Percentiles rank a stretch among this genome's conserved stretches.
Evolutionary conservation across 1,139 yeast genomes (phyloP).

Genomic region (Yamadazyma conglobata): DNA sequence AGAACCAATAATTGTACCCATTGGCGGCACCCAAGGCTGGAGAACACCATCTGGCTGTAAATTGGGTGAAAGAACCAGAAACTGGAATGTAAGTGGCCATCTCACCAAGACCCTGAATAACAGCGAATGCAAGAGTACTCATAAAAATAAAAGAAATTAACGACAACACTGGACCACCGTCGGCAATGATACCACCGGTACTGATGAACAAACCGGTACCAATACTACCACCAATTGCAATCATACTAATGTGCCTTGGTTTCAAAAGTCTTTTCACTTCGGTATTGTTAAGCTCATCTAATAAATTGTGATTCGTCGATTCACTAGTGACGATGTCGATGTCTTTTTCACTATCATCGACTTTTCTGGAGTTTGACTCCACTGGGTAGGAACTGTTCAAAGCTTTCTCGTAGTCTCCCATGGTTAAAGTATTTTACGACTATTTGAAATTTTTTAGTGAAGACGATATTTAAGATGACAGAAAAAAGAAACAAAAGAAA

Average conservation of each 20-base stretch:
- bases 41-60: conserved; percentile 58
- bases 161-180: conserved; percentile 73
- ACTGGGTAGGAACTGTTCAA: conserved; percentile 3
- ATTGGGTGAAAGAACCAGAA: conserved; percentile 59
- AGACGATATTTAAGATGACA: too few relatives aligned
- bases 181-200: conserved; percentile 50
- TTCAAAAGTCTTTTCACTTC: conserved; percentile 41
- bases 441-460: too few relatives aligned
- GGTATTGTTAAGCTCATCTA: conserved; percentile 9
- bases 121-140: conserved; percentile 61
- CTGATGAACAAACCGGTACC: conserved; percentile 66
- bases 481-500: background rate
- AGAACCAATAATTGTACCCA: conserved; percentile 84
- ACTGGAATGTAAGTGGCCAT: conserved; percentile 74
- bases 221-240: conserved; percentile 62
- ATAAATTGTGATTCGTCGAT: conserved; percentile 12
- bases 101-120: conserved; percentile 71
- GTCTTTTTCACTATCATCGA: conserved; percentile 12
- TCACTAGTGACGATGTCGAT: conserved; percentile 11
- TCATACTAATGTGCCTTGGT: conserved; percentile 68
- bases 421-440: too few relatives aligned
- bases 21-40: conserved; percentile 76
- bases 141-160: conserved; percentile 63
- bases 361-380: conserved; percentile 3
- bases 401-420: conserved; percentile 11